Evolutionary conservation across 192 early-diverging fungal genomes (phyloP).

Genomic region (Backusella morwellensis): DNA sequence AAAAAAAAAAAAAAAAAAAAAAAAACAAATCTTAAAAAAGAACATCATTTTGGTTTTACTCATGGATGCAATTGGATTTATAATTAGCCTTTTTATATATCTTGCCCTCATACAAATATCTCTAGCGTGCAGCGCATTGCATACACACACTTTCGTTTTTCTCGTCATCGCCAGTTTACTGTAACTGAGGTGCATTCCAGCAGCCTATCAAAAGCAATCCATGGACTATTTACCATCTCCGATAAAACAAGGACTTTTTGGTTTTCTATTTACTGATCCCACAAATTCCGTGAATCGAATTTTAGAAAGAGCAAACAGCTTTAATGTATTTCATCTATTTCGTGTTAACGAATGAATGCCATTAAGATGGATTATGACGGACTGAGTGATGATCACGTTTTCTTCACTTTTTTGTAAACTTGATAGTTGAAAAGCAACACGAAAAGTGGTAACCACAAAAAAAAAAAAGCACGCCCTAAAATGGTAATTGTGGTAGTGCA

Average conservation of each 20-base stretch:
- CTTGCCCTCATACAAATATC: not conserved
- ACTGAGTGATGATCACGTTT: not conserved
- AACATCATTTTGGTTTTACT: not conserved
- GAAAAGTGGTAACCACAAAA: not conserved
- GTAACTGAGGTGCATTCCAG: not conserved
- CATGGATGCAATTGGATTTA: not conserved
- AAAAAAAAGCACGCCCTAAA: not conserved
- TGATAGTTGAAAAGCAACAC: not conserved
- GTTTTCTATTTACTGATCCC: not conserved
- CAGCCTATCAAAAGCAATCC: not conserved
- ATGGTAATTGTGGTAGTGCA: not conserved
- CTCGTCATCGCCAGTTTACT: not conserved
- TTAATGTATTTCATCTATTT: not conserved
- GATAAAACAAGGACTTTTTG: not conserved
- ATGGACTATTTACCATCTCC: not conserved
- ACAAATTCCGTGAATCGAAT: not conserved
- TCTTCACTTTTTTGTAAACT: not conserved
- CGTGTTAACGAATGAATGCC: not conserved
- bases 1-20: not conserved
- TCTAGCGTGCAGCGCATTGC: not conserved
- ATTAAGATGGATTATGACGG: not conserved
- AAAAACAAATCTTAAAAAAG: not conserved
- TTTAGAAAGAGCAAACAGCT: not conserved
- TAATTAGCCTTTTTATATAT: constrained; percentile 1
- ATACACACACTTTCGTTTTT: not conserved